phyloP scores from a whole-genome alignment of 2,329 filamentous ascomycete species.

The Cordyceps cicadae region DNA sequence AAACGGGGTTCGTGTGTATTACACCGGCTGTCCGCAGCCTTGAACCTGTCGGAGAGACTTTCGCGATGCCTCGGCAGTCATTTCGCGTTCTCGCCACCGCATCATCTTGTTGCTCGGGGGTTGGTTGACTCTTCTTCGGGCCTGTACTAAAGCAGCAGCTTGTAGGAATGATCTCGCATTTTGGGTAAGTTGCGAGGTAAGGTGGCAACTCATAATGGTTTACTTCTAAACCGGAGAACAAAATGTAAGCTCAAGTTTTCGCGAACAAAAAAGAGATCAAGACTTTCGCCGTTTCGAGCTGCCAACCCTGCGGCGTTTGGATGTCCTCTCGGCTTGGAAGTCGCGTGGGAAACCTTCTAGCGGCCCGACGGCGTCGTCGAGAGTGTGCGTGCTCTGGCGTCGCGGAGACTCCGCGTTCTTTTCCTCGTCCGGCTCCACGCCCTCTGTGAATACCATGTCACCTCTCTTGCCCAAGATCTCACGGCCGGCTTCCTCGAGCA shows the following conservation, averaged over 20 bases:
- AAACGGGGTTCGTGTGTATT: no score
- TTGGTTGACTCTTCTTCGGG: no score
- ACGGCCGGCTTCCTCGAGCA: slow-evolving; percentile 62
- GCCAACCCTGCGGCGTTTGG: slow-evolving; percentile 4
- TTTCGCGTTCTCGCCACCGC: no score
- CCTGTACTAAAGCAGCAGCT: neutral
- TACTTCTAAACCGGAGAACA: neutral
- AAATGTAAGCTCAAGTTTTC: neutral
- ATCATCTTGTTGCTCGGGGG: no score
- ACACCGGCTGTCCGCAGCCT: no score
- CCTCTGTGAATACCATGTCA: slow-evolving; percentile 64
- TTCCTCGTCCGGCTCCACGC: slow-evolving; percentile 15
- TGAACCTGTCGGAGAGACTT: no score
- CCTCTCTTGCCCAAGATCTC: slow-evolving; percentile 56
- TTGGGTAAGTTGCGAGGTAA: no score
- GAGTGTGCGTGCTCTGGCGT: neutral
- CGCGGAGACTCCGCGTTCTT: neutral
- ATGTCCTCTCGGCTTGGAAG: neutral
- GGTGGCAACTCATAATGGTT: no score
- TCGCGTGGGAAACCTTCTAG: neutral
- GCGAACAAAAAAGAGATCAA: neutral
- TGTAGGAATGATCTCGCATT: no score
- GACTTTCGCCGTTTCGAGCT: neutral
- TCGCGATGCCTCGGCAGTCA: no score
- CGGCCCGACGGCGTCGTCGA: neutral